Evolutionary conservation across 257 asterid genomes (phyloP).

Genomic region (Gentiana dahurica): DNA sequence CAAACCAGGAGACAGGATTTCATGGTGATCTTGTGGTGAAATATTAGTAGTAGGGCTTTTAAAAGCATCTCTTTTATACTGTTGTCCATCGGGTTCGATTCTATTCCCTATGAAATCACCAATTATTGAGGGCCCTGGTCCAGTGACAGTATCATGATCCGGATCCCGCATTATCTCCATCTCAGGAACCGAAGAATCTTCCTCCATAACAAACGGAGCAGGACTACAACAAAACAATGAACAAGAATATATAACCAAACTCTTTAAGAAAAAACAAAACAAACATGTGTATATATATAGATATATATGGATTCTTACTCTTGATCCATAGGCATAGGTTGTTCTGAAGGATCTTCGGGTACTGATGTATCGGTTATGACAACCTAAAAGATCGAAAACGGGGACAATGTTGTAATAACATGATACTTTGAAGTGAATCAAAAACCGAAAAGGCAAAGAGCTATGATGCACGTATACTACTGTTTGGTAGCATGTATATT

Average conservation of each 20-base stretch:
- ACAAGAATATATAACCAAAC: conserved; percentile 2
- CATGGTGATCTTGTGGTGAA: conserved; percentile 31
- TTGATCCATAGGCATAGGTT: conserved; percentile 43
- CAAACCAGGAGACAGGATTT: conserved; percentile 17
- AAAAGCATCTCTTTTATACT: conserved; percentile 39
- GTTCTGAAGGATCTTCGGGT: conserved; percentile 24
- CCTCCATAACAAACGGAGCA: conserved; percentile 26
- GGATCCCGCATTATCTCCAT: conserved; percentile 51
- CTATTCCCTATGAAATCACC: no score
- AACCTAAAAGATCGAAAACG: conserved; percentile 21
- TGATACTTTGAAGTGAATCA: background rate
- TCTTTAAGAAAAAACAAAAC: background rate
- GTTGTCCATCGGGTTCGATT: conserved; percentile 49
- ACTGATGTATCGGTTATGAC: conserved; percentile 7
- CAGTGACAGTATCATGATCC: background rate
- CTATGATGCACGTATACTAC: no score
- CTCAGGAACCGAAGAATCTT: conserved; percentile 15
- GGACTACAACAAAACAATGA: conserved; percentile 33
- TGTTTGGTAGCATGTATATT: no score
- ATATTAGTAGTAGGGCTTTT: conserved; percentile 16
- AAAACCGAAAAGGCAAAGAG: conserved; percentile 2
- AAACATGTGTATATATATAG: background rate
- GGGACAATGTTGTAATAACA: conserved; percentile 1
- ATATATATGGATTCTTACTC: conserved; percentile 35
- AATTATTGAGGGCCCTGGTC: no score